These are phyloP conservation scores for Fraxinus ornus DNA, from an alignment of 305 asterid genomes.

Conservation along the genomic window DNA sequence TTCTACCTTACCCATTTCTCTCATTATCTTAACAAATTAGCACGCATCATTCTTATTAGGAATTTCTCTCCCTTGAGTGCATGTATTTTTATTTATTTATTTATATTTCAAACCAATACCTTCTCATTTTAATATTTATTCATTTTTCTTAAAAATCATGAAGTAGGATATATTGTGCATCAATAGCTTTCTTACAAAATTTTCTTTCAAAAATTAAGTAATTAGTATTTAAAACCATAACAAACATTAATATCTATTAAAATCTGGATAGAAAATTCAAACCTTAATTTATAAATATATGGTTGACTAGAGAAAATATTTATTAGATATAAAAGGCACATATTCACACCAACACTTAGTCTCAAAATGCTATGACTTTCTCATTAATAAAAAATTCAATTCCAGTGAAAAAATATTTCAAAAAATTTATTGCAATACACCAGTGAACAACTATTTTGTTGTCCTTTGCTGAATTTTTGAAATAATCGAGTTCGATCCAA, in stretches of 20 bases:
- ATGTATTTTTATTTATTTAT: neutral
- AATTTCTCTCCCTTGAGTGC: neutral
- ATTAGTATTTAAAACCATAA: neutral
- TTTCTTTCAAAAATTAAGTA: neutral
- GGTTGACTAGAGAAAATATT: neutral
- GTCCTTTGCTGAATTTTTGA: neutral
- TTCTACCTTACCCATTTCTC: neutral
- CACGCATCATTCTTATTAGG: neutral
- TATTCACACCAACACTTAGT: neutral
- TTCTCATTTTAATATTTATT: neutral
- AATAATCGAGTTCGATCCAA: too few species aligned
- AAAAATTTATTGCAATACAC: neutral
- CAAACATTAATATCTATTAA: neutral
- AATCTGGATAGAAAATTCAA: neutral
- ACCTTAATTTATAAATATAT: neutral
- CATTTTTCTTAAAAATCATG: neutral
- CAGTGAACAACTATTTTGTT: neutral
- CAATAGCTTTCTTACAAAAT: neutral
- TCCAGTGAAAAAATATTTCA: neutral
- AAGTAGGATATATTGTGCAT: neutral
- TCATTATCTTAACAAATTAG: neutral
- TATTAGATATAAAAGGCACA: neutral
- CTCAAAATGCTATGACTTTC: neutral
- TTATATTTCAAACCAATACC: neutral
- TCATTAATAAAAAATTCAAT: neutral